A percentile compares a stretch with the other conserved stretches of the same genome.
phyloP scores from a whole-genome alignment of 371 early-diverging fungal genomes.

The Gilbertella persicaria region DNA sequence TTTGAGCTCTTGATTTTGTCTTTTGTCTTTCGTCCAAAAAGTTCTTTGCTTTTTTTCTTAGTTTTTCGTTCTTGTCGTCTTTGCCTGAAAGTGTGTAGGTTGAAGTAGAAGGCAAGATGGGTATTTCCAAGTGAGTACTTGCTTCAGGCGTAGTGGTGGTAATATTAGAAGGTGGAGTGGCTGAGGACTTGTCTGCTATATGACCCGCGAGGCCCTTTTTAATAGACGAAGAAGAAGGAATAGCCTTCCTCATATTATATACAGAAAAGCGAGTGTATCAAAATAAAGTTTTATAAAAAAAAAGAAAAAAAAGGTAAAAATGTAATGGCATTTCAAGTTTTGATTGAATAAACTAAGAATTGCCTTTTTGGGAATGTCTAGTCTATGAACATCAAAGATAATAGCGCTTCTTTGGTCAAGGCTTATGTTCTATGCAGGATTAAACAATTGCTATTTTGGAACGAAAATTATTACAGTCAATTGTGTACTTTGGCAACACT shows the following conservation, averaged over 20 bases:
- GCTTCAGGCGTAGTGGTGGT: not conserved
- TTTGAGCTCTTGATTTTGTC: slow-evolving; percentile 67
- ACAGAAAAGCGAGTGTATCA: too few relatives aligned
- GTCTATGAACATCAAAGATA: too few relatives aligned
- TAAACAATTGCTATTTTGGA: too few relatives aligned
- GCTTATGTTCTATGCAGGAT: too few relatives aligned
- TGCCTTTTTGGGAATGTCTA: too few relatives aligned
- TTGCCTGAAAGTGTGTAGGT: slow-evolving; percentile 40
- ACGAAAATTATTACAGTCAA: too few relatives aligned
- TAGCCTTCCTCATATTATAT: slow-evolving; percentile 12
- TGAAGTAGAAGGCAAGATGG: slow-evolving; percentile 44
- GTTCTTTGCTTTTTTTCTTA: slow-evolving; percentile 70
- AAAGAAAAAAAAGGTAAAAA: not conserved
- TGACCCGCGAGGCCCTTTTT: slow-evolving; percentile 5
- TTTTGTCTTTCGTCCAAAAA: slow-evolving; percentile 82
- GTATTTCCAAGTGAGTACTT: slow-evolving; percentile 20
- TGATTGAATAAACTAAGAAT: too few relatives aligned
- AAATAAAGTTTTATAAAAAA: not conserved
- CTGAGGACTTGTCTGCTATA: slow-evolving; percentile 1
- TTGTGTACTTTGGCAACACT: too few relatives aligned
- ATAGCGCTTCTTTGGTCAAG: too few relatives aligned
- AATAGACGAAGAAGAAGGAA: slow-evolving; percentile 5
- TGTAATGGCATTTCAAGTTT: too few relatives aligned
- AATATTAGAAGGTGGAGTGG: not conserved
- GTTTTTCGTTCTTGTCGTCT: slow-evolving; percentile 57